A percentile compares a stretch with the other conserved stretches of the same genome.
These are phyloP conservation scores for Acanthamoeba triangularis DNA, from an alignment of 208 protist genomes.

Conservation along the genomic window DNA sequence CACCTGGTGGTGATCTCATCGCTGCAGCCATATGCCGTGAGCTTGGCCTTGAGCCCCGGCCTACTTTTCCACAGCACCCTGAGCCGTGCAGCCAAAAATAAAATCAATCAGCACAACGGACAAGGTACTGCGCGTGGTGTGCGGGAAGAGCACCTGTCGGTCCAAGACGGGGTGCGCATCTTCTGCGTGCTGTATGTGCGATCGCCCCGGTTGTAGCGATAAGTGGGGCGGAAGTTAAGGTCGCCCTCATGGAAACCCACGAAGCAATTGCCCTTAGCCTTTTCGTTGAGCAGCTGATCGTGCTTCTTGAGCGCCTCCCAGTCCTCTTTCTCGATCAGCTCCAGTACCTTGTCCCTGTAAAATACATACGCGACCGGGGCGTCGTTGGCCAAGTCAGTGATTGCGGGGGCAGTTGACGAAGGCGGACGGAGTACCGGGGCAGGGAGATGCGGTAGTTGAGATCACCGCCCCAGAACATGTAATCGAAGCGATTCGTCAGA, in stretches of 20 bases:
- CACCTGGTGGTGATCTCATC: constrained; percentile 76
- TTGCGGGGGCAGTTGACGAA: background rate
- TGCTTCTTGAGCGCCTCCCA: constrained; percentile 72
- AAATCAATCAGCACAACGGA: background rate
- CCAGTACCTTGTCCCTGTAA: constrained; percentile 41
- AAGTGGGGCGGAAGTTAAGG: constrained; percentile 87
- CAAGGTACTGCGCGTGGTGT: background rate
- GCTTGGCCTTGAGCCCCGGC: constrained; percentile 18
- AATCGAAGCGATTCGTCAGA: constrained; percentile 66
- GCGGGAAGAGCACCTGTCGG: constrained; percentile 15
- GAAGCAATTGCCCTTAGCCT: constrained; percentile 78
- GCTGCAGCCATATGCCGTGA: constrained; percentile 54
- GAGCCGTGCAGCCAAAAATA: background rate
- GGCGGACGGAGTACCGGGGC: constrained; percentile 1
- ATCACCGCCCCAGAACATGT: constrained; percentile 89
- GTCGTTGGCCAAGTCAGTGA: too few relatives aligned
- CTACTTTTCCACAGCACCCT: constrained; percentile 67
- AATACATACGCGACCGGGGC: background rate
- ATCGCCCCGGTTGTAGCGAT: constrained; percentile 78
- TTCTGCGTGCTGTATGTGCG: constrained; percentile 54
- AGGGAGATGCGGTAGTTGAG: constrained; percentile 89
- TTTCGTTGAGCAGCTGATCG: constrained; percentile 76
- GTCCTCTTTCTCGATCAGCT: constrained; percentile 69
- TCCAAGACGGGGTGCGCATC: constrained; percentile 74
- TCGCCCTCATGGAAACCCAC: constrained; percentile 82